Evolutionary conservation across 805 yeast genomes (phyloP).

Genomic region (Candida loeiensis): DNA sequence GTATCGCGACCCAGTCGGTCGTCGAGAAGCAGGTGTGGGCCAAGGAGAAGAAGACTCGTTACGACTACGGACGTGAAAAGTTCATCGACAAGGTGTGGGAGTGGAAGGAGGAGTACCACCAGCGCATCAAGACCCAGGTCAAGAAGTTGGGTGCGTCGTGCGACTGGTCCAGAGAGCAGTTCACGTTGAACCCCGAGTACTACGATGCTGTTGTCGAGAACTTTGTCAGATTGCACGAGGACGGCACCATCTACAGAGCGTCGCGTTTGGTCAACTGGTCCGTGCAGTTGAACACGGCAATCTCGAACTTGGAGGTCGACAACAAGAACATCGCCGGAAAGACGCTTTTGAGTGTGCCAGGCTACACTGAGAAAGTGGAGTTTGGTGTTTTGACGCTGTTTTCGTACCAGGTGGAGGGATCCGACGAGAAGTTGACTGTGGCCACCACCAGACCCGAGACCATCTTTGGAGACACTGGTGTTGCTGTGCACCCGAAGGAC

Average conservation of each 20-base stretch:
- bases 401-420: constrained; percentile 82
- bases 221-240: constrained; percentile 87
- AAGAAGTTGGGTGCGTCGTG: constrained; percentile 91
- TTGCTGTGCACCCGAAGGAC: constrained; percentile 97
- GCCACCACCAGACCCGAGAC: constrained; percentile 99
- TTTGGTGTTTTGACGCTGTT: constrained; percentile 97
- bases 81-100: constrained; percentile 92
- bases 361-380: constrained; percentile 84
- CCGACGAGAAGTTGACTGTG: constrained; percentile 82
- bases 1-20: constrained; percentile 97
- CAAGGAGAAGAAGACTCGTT: constrained; percentile 82
- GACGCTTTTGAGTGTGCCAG: constrained; percentile 80
- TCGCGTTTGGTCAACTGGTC: constrained; percentile 95
- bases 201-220: constrained; percentile 84
- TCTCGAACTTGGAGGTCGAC: constrained; percentile 94
- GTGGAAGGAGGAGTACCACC: constrained; percentile 94
- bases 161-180: constrained; percentile 93
- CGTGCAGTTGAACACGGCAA: constrained; percentile 88
- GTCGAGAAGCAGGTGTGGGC: constrained; percentile 96
- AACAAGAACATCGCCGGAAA: constrained; percentile 84
- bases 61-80: constrained; percentile 90
- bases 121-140: constrained; percentile 79
- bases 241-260: constrained; percentile 93
- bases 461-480: constrained; percentile 94
- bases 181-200: constrained; percentile 79